These are phyloP conservation scores for Zoysia matrella DNA, from an alignment of 202 grass and related monocot species.

Conservation along the genomic window DNA sequence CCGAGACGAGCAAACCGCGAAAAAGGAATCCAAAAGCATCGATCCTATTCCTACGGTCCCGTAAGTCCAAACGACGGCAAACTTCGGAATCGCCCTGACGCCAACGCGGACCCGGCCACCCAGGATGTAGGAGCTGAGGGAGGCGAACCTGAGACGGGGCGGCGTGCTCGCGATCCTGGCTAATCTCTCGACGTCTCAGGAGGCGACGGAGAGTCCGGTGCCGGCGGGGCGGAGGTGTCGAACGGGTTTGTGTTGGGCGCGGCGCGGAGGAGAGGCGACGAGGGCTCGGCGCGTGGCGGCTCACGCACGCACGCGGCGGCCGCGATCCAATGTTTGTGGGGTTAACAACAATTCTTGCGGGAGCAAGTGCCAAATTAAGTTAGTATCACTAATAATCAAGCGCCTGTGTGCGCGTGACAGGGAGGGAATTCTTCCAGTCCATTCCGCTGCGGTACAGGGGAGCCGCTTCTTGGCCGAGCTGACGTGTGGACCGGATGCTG, in stretches of 20 bases:
- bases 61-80: background rate
- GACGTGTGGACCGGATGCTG: too few relatives aligned
- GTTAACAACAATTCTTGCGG: slow-evolving; percentile 17
- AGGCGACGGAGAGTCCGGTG: background rate
- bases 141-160: background rate
- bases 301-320: slow-evolving; percentile 35
- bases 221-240: slow-evolving; percentile 37
- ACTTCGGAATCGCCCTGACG: background rate
- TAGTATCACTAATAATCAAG: background rate
- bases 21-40: background rate
- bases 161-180: background rate
- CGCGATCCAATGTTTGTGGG: slow-evolving; percentile 46
- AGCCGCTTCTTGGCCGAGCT: too few relatives aligned
- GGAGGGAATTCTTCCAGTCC: too few relatives aligned
- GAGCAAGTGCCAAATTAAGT: slow-evolving; percentile 29
- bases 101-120: background rate
- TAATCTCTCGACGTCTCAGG: slow-evolving; percentile 2
- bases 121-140: background rate
- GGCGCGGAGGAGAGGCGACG: background rate
- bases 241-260: background rate
- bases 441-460: background rate
- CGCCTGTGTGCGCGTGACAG: background rate
- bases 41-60: background rate
- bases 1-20: background rate
- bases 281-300: slow-evolving; percentile 35